A percentile compares a stretch with the other conserved stretches of the same genome.
These are phyloP conservation scores for Arthroderma sp. DNA, from an alignment of 2,329 filamentous ascomycete species.

Conservation along the genomic window DNA sequence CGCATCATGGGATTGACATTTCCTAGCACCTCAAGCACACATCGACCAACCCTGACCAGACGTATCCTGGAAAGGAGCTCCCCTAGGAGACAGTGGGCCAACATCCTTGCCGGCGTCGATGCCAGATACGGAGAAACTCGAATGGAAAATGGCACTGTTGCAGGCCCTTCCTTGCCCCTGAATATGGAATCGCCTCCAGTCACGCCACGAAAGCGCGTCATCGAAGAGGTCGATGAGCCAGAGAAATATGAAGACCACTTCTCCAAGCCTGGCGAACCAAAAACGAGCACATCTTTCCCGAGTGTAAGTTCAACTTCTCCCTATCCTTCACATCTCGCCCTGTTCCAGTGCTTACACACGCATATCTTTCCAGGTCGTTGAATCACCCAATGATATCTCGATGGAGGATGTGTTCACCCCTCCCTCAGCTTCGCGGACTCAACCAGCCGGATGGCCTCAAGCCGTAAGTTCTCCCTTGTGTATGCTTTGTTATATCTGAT, in stretches of 20 bases:
- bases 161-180: not conserved
- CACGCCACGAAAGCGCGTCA: slow-evolving; percentile 8
- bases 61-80: not conserved
- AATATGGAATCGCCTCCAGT: not conserved
- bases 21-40: not conserved
- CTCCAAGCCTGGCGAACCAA: not conserved
- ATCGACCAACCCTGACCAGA: not conserved
- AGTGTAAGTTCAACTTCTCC: not conserved
- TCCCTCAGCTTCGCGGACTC: not conserved
- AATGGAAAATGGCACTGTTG: not conserved
- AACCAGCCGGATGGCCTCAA: not conserved
- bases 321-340: not conserved
- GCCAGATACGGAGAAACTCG: not conserved
- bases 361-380: not conserved
- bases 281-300: not conserved
- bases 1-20: not conserved
- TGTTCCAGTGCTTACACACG: not conserved
- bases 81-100: not conserved
- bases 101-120: not conserved
- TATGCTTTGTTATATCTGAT: not conserved
- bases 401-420: slow-evolving; percentile 4
- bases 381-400: not conserved
- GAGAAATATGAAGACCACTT: not conserved
- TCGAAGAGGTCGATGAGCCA: slow-evolving; percentile 7
- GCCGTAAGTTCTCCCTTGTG: not conserved